Evolutionary conservation across 2,329 filamentous ascomycete species (phyloP).

Genomic region (Aspergillus japonicus): DNA sequence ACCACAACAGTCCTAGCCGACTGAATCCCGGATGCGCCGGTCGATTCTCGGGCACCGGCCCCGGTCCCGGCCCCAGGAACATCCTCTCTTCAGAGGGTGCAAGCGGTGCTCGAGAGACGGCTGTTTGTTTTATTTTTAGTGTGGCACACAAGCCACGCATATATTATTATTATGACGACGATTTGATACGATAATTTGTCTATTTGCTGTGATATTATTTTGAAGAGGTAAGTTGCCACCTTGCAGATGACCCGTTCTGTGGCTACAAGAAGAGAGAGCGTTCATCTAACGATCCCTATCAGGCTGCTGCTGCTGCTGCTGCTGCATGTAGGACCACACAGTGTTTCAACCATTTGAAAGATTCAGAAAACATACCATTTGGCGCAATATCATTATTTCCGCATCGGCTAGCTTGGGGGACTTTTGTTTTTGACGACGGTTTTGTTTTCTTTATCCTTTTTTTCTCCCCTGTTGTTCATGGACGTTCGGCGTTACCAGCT

Average conservation of each 20-base stretch:
- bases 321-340: too few relatives aligned
- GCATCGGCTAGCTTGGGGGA: too few relatives aligned
- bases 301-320: neutral
- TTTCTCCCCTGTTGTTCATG: too few relatives aligned
- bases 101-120: neutral
- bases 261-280: too few relatives aligned
- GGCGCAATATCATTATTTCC: too few relatives aligned
- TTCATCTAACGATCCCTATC: neutral
- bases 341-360: too few relatives aligned
- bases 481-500: neutral
- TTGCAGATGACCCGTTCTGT: neutral
- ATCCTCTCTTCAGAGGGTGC: neutral
- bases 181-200: neutral
- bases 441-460: too few relatives aligned
- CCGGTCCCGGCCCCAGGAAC: neutral
- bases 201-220: neutral
- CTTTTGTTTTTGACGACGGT: too few relatives aligned
- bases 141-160: neutral
- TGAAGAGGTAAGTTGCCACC: neutral
- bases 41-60: neutral
- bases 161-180: neutral
- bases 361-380: too few relatives aligned
- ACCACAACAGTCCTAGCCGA: conserved; percentile 4
- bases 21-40: neutral
- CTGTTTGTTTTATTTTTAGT: neutral